Evolutionary conservation across 805 yeast genomes (phyloP), one percentile per base, ranked within the genome.

Genomic region (Candida railenensis): DNA sequence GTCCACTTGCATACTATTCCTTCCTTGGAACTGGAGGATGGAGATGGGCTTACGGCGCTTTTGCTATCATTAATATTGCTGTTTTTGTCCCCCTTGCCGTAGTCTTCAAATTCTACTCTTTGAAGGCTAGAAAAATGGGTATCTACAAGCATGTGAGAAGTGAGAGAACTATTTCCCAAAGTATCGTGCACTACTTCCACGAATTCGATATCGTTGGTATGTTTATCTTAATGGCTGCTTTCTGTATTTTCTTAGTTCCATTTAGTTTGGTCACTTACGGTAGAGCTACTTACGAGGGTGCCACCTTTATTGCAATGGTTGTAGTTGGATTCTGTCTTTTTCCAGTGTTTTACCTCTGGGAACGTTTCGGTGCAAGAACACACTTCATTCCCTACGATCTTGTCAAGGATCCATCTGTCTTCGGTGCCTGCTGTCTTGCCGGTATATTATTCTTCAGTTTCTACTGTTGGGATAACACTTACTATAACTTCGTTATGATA

Each of bases 351-450:
- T 39, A 25, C 12, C n/a, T 46, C n/a, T 51, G 54, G 54, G 52
- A 51, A 39, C 38, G 22, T 18, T 44, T 9, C 37, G 34, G 21
- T 36, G 66, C 66, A 25, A 49, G 45, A 21, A 44, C 47, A 9
- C 62, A 53, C 30, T 61, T 63, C 50, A 54, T 63, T 37, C 49
- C 51, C 19, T 63, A 52, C 53, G 51, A 52, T 15, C 48, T 63
- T 25, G 50, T 63, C 42, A 53, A 47, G 40, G 42, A 63, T 16
- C 46, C 53, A 11, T 7, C 30, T 7, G 30, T 25, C 30, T 25
- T 25, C 11, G 30, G 30, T 25, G 30, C 30, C 30, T 25, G 30
- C 11, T 25, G 30, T 25, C 30, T 25, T 25, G 5, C 30, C 30
- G 30, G 30, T 25, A 25, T 25, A 5, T 11, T 25, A 11, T 25